A percentile compares a stretch with the other conserved stretches of the same genome.
phyloP scores from a whole-genome alignment of 345 rosid species.

The Hypericum androsaemum region DNA sequence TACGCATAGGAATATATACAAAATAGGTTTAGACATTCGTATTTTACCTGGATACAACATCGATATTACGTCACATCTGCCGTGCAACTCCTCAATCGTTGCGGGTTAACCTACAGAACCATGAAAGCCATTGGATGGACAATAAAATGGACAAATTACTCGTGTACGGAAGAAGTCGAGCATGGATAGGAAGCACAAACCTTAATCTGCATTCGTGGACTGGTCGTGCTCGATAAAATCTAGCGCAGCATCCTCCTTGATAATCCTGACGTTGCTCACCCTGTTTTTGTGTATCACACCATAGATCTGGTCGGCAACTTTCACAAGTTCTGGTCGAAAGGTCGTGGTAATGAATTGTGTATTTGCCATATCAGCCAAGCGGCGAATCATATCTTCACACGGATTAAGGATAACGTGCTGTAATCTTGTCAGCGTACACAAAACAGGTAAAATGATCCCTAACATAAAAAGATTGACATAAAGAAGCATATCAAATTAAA shows the following conservation, averaged over 20 bases:
- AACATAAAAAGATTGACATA: neutral
- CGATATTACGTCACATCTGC: no score
- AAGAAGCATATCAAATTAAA: no score
- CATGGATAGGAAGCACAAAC: constrained; percentile 9
- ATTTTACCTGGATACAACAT: no score
- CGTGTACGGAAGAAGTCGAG: no score
- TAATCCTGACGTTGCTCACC: constrained; percentile 74
- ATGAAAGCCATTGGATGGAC: no score
- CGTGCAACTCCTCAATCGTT: no score
- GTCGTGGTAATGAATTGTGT: constrained; percentile 97
- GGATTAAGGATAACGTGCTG: constrained; percentile 27
- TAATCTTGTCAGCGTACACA: neutral
- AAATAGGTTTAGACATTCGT: no score
- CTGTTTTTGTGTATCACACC: constrained; percentile 81
- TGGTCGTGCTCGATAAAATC: constrained; percentile 91
- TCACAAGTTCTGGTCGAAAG: constrained; percentile 87
- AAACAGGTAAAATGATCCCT: neutral
- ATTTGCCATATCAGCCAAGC: constrained; percentile 68
- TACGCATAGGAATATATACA: no score
- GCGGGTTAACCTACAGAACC: no score
- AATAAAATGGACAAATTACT: no score
- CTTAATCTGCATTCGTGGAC: constrained; percentile 65
- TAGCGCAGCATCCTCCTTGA: constrained; percentile 64
- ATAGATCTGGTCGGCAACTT: constrained; percentile 91
- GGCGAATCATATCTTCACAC: constrained; percentile 67